Evolutionary conservation across 2,329 filamentous ascomycete species (phyloP), one percentile per base, ranked within the genome.

Genomic region (Colletotrichum echinochloae): DNA sequence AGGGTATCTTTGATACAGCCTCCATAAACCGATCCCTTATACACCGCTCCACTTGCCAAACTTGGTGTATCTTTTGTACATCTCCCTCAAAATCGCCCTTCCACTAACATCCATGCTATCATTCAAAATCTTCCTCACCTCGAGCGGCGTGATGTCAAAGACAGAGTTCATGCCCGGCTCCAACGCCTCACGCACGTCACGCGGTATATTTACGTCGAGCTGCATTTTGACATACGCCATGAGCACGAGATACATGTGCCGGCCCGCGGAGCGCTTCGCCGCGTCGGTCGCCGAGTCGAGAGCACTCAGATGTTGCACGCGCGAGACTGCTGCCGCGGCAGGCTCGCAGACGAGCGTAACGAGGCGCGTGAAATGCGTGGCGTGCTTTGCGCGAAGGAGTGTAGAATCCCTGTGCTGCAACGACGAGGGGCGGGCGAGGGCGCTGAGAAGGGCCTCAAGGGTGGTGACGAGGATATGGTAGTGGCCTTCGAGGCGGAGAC

Each of bases 31-130:
- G 8, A 18, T 16, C 8, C 26, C 26, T 12, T 82, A 89, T 30
- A 89, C 83, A 41, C 88, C 88, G 61, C 80, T 88, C 88, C 89
- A 91, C 81, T 89, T 90, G 51, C 89, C 89, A 81, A 90, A 90
- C 79, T 85, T 88, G 76, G 83, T 83, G 77, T 89, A 91, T 77
- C 86, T 82, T 75, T 84, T 87, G 72, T 86, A 90, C 82, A 91
- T 81, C 70, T 87, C 85, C 73, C 83, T 83, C 77, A 90, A 83
- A 35, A 91, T 84, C 0, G 86, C 88, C 71, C 89, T 81, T 8
- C 89, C 89, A 73, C 85, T 87, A 4, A 80, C 82, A 76, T 91
- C 89, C 79, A 91, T 83, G 35, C 83, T 83, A 73, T 91, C 89
- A 74, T 87, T 89, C 67, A 91, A 78, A 33, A 89, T 84, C 77